Evolutionary conservation across 1,284 basidiomycete genomes (phyloP), one percentile per base, ranked within the genome.

Genomic region (Apiotrichum domesticum): DNA sequence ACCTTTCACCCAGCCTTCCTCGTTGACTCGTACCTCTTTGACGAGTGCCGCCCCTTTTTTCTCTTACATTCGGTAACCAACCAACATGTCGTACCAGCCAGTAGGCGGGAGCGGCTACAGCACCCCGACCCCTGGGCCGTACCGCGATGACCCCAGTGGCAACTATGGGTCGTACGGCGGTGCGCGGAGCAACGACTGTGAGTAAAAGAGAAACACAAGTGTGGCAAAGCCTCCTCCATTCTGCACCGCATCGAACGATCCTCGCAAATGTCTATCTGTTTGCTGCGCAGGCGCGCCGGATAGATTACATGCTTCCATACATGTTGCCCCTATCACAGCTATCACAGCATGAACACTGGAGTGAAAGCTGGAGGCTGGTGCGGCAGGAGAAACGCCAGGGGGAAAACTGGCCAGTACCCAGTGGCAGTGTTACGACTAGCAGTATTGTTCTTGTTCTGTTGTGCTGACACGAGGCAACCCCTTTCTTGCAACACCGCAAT

Each of bases 41-140:
- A 6, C 43, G 6, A 6, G 4, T 21, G n/a, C 55, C 60, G 6
- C 63, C 66, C 49, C 55, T 56, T 11, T 52, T 59, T n/a, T 60
- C 15, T 44, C 11, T 15, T 6, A 21, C 14, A n/a, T 6, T n/a
- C 15, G 8, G 6, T 8, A n/a, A 15, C 4, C 45, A 46, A 9
- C 45, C 4, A 33, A 29, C 29, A 46, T 49, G 59, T 33, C 60
- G 56, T 34, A 62, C 58, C 47, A 49, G 35, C 47, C 47, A 29
- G 47, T 49, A 29, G 10, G 35, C 33, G 61, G 64, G 52, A 47
- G 40, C 37, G 60, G 59, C n/a, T 58, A 63, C 44, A 54, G 49
- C 15, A 34, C 41, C 58, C 39, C 48, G 53, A 42, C 9, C 37
- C 15, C 41, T 40, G 46, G 56, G 44, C 35, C 41, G 34, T 57